Evolutionary conservation across 108 stramenopile genomes (phyloP), one percentile per base, ranked within the genome.

Genomic region (Nitzschia sp.): DNA sequence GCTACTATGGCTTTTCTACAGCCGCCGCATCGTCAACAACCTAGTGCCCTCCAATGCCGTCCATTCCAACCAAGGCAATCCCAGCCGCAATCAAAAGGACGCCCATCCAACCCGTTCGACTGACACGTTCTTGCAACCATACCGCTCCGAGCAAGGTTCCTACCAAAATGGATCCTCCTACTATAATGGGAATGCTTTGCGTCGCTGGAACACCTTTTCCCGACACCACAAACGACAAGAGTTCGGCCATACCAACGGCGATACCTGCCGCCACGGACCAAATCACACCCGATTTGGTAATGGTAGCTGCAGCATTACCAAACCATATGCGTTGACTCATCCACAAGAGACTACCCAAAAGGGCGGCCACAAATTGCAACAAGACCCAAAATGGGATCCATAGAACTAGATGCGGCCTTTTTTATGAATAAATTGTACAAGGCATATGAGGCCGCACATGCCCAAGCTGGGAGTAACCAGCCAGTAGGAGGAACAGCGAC

Each of bases 381-480:
- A 88, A 65, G 31, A 88, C 87, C 87, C 3, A 88, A 61, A 54
- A 88, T 88, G 4, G 56, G 56, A 58, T 29, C 56, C 28, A 29
- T 58, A 23, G 56, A 32, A 21, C 65, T 57, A 0, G 74, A 66
- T 29, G 75, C 73, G 19, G 77, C 86, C 59, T 88, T 83, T 54
- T 88, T 88, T 54, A 88, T 88, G 58, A 82, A 88, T 21, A 87
- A 79, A 67, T 88, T 88, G 69, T 88, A 88, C 13, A 87, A 59
- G 17, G 87, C 87, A 55, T 88, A 88, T 0, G 76, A 56, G 17
- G 72, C 5, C 11, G 87, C 87, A 76, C 87, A 88, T 27, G 67
- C 26, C 3, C 85, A 56, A 27, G 87, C 87, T 2, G 83, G 82
- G 11, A 54, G 24, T 11, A 88, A 72, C 87, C 87, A 88, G 21